phyloP scores from a whole-genome alignment of 495 filamentous ascomycete genomes.

The Pyronema omphalodes region DNA sequence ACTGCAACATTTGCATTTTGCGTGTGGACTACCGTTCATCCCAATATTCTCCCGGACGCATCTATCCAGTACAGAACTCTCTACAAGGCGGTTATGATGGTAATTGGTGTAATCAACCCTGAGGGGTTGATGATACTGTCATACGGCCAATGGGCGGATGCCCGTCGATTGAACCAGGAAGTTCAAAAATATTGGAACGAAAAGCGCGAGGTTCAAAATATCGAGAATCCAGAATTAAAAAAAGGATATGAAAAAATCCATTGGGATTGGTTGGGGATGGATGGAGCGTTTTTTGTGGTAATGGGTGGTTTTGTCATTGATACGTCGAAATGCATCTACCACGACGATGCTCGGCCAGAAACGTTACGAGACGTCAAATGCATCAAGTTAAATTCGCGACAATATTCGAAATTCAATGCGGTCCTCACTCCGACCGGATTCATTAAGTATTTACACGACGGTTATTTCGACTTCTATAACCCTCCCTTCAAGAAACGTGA shows the following conservation, averaged over 20 bases:
- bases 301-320: conserved; percentile 13
- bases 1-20: conserved; percentile 11
- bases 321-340: too few species aligned
- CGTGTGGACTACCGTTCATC: conserved; percentile 11
- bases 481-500: background rate
- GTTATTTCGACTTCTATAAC: background rate
- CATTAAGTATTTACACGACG: background rate
- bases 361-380: too few species aligned
- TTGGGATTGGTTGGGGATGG: conserved; percentile 3
- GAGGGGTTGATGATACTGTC: conserved; percentile 10
- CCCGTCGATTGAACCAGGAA: background rate
- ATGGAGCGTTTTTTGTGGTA: conserved; percentile 9
- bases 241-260: too few species aligned
- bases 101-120: background rate
- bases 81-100: conserved; percentile 3
- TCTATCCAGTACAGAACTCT: background rate
- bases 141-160: conserved; percentile 2
- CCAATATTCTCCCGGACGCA: conserved; percentile 7
- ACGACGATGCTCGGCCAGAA: too few species aligned
- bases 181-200: background rate
- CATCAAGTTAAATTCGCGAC: too few species aligned
- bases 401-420: too few species aligned
- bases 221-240: background rate
- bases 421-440: conserved; percentile 10
- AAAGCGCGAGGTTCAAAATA: background rate